Evolutionary conservation across 2,329 filamentous ascomycete genomes (phyloP), one percentile per base, ranked within the genome.

Genomic region (Colletotrichum sp.): DNA sequence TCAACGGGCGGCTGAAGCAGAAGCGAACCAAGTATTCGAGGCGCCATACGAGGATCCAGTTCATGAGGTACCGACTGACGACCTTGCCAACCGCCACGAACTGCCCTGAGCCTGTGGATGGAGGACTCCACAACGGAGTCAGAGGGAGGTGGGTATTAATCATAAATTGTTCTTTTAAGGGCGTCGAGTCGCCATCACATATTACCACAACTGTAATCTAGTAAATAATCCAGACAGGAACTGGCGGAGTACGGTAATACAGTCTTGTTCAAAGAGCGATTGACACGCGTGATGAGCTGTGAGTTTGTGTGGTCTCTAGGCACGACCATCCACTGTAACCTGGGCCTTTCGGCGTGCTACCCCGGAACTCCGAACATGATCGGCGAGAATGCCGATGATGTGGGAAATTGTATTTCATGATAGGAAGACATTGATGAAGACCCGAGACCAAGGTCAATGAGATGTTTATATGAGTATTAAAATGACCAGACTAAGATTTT

Each of bases 361-460:
- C 43, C 58, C 58, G 26, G 28, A 63, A 63, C 28, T 32, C 58
- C 58, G 58, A 63, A 13, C 18, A 9, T n/a, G 16, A 63, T 34
- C 58, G 58, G 58, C 12, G 58, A 63, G 58, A 63, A 63, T 32
- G 18, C 58, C 58, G 58, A 63, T 63, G 18, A n/a, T 3, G 8
- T 7, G 26, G 58, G 7, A 63, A 3, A 63, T 4, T 13, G 16
- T 10, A 9, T 5, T 30, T 7, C 24, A 12, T 8, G 55, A 28
- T 15, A 16, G 7, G 2, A 30, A 18, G 8, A 18, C 3, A 4
- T 3, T n/a, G 21, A 26, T 24, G 26, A 8, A n/a, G n/a, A 48
- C 5, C 9, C 38, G 5, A 58, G 16, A 3, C 16, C 16, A 21
- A 9, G 9, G 6, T 26, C 9, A 18, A 34, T 34, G 18, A 10